Percentiles rank a stretch among this genome's conserved stretches.
These are phyloP conservation scores for Taphrina deformans DNA, from an alignment of 1,139 yeast genomes.

Conservation along the genomic window DNA sequence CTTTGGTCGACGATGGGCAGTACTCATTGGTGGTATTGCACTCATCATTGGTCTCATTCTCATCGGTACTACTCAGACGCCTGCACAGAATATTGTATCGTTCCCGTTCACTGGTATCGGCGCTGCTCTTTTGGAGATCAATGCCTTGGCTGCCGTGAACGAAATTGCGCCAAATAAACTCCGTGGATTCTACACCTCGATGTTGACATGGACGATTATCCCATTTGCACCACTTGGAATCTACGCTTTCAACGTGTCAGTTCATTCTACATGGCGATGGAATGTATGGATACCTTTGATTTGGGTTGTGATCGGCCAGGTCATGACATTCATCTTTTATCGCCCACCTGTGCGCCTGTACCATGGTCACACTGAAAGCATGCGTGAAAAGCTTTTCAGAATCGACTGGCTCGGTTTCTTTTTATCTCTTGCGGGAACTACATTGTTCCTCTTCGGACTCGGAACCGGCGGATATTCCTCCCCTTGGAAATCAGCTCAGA, in stretches of 20 bases:
- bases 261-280: conserved; percentile 28
- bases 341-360: conserved; percentile 24
- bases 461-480: conserved; percentile 28
- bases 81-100: conserved; percentile 13
- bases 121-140: conserved; percentile 31
- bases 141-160: conserved; percentile 32
- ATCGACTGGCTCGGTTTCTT: conserved; percentile 30
- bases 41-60: conserved; percentile 29
- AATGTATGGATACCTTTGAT: conserved; percentile 29
- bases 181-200: conserved; percentile 30
- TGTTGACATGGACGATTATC: conserved; percentile 30
- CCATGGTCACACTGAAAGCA: conserved; percentile 23
- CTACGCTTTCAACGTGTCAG: conserved; percentile 22
- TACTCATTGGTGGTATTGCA: conserved; percentile 25
- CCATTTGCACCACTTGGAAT: conserved; percentile 32
- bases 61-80: conserved; percentile 19
- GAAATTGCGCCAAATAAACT: conserved; percentile 32
- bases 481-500: conserved; percentile 28
- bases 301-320: conserved; percentile 27
- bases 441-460: conserved; percentile 26
- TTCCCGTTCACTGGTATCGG: conserved; percentile 32
- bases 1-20: conserved; percentile 31
- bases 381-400: background rate
- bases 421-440: conserved; percentile 17
- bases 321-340: conserved; percentile 28